Conservation (phyloP, 768 basidiomycete species). For the Steccherinum ochraceum region DNA sequence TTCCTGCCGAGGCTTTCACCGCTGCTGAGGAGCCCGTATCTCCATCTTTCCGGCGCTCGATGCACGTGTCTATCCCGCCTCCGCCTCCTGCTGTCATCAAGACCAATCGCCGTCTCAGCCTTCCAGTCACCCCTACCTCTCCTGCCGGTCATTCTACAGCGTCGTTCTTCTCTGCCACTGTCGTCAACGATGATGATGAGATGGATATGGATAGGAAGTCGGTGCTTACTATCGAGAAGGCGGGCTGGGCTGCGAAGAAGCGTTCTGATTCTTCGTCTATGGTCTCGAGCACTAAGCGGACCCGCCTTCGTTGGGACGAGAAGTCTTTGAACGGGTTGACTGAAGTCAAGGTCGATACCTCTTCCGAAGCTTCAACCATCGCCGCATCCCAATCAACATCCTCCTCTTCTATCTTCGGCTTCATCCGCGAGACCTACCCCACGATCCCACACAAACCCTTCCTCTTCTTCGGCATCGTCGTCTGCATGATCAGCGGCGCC, state of each 20-base stretch:
- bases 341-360: slow-evolving; percentile 19
- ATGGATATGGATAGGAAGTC: slow-evolving; percentile 31
- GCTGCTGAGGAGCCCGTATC: slow-evolving; percentile 9
- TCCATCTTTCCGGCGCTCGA: slow-evolving; percentile 30
- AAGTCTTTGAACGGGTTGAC: slow-evolving; percentile 14
- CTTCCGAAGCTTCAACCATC: background rate
- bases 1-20: slow-evolving; percentile 28
- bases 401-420: slow-evolving; percentile 34
- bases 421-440: slow-evolving; percentile 55
- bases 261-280: slow-evolving; percentile 10
- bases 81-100: slow-evolving; percentile 30
- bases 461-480: slow-evolving; percentile 60
- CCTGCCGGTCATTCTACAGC: slow-evolving; percentile 29
- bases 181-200: slow-evolving; percentile 33
- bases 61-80: slow-evolving; percentile 32
- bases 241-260: slow-evolving; percentile 21
- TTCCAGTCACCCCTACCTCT: slow-evolving; percentile 62
- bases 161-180: slow-evolving; percentile 18
- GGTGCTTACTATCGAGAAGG: slow-evolving; percentile 17
- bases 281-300: slow-evolving; percentile 18
- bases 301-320: slow-evolving; percentile 27
- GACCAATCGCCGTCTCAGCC: slow-evolving; percentile 38
- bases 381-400: slow-evolving; percentile 9
- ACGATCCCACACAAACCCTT: slow-evolving; percentile 70
- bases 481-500: slow-evolving; percentile 70